Evolutionary conservation across 805 yeast species (phyloP).

Genomic region (Monosporozyma servazzii): DNA sequence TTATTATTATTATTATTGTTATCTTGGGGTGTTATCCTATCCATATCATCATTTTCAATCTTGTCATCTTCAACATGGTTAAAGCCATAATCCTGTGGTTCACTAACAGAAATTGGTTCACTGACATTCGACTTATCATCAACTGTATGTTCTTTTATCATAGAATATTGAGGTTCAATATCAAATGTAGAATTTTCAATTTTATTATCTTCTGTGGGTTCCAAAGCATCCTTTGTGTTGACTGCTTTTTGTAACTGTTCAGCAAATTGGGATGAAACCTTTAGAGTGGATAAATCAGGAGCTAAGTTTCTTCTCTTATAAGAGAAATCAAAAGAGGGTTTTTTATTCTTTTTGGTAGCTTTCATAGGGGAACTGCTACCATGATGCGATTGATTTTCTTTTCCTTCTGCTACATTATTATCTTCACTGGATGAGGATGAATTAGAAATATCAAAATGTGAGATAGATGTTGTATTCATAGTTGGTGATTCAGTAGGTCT

Average conservation of each 20-base stretch:
- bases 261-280: conserved; percentile 31
- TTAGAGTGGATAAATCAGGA: conserved; percentile 28
- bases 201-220: neutral
- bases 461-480: conserved; percentile 4
- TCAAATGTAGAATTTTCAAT: neutral
- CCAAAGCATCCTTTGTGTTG: neutral
- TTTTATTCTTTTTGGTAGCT: neutral
- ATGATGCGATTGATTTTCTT: neutral
- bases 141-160: neutral
- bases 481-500: conserved; percentile 19
- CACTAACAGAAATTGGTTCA: neutral
- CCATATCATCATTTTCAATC: neutral
- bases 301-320: conserved; percentile 21
- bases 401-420: neutral
- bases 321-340: conserved; percentile 14
- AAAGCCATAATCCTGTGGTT: neutral
- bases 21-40: neutral
- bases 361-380: neutral
- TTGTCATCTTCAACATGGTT: neutral
- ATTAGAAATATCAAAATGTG: neutral
- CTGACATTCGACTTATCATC: neutral
- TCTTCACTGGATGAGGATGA: neutral
- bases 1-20: too few relatives aligned
- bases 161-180: neutral
- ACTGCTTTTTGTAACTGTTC: conserved; percentile 26